Evolutionary conservation across 2,329 filamentous ascomycete species (phyloP).

Genomic region (Colletotrichum cordylinicola): DNA sequence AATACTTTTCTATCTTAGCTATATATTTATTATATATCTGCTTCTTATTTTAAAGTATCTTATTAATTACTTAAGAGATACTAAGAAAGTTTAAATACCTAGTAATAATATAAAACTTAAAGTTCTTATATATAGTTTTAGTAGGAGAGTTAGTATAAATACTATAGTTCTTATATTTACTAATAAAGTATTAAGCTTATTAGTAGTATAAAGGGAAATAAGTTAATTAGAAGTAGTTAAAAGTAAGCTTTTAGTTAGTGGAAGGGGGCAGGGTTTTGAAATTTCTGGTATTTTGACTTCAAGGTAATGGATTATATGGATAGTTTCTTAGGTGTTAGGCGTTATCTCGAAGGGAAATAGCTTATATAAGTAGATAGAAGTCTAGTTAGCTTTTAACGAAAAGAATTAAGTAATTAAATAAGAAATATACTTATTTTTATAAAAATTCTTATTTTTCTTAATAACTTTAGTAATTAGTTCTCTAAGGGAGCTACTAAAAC

Average conservation of each 20-base stretch:
- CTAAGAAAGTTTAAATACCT: neutral
- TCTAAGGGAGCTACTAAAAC: too few species aligned
- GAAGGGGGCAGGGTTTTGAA: too few species aligned
- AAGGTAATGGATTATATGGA: too few species aligned
- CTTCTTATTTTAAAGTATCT: neutral
- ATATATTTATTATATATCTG: neutral
- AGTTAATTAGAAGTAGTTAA: neutral
- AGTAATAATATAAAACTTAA: neutral
- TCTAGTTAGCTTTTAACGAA: too few species aligned
- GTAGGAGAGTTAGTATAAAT: neutral
- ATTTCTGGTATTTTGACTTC: too few species aligned
- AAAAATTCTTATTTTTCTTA: too few species aligned
- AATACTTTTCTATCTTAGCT: neutral
- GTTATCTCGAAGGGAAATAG: too few species aligned
- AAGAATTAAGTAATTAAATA: too few species aligned
- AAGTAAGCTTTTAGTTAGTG: neutral
- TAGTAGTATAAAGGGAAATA: neutral
- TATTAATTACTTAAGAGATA: neutral
- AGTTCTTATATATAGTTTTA: neutral
- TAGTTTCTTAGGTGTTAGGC: too few species aligned
- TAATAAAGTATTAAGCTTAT: neutral
- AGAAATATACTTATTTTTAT: too few species aligned
- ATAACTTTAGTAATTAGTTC: too few species aligned
- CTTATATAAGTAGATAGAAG: too few species aligned
- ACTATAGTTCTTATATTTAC: neutral